Base-by-base conservation (phyloP, 2,329 filamentous ascomycete genomes). In the Diplodia scrobiculata region DNA sequence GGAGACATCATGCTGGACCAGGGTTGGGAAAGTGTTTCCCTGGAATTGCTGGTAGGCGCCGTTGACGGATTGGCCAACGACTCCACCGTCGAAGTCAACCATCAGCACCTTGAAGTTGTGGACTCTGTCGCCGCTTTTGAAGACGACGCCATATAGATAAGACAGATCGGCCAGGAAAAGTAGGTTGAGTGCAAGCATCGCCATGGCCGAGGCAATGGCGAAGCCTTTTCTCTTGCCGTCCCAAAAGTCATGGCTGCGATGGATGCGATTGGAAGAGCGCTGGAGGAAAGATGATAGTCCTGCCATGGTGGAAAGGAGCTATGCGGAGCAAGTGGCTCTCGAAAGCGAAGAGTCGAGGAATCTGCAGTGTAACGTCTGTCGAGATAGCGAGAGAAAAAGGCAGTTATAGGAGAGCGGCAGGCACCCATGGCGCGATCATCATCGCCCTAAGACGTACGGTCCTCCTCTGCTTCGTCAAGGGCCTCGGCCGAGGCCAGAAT, bases 31-130 rank as follows among this genome's bases (percentile, higher is more conserved):
- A 4, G 64, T 58, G 2, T 68, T 48, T 3, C 69, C 71, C 59
- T 74, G 55, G 2, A 79, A 67, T 13, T 69, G 48, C 10, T 71
- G 36, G 48, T 78, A 79, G 0, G 77, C 77, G 2, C 63, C 54
- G 10, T 72, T 72, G 2, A 79, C 68, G 0, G 78, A 72, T 17
- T 68, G 48, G 0, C 77, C 77, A 29, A 80, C 72, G 0, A 71
- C 69, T 6, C 77, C 76, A 11, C 71, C 72, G 66, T 80, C 78
- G 62, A 79, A 79, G 68, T 80, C 78, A 50, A 80, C 75, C 34
- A 76, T 76, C 9, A 74, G 65, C 14, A 79, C 65, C 19, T 73
- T 73, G 25, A 79, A 67, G 51, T 77, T 75, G 66, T 79, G 76
- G 3, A 71, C 69, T 58, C 76, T 74, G 0, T 64, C 60, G 1